A percentile compares a stretch with the other conserved stretches of the same genome.
phyloP scores from a whole-genome alignment of 1,284 basidiomycete species.

The Cyathus pygmaeus region DNA sequence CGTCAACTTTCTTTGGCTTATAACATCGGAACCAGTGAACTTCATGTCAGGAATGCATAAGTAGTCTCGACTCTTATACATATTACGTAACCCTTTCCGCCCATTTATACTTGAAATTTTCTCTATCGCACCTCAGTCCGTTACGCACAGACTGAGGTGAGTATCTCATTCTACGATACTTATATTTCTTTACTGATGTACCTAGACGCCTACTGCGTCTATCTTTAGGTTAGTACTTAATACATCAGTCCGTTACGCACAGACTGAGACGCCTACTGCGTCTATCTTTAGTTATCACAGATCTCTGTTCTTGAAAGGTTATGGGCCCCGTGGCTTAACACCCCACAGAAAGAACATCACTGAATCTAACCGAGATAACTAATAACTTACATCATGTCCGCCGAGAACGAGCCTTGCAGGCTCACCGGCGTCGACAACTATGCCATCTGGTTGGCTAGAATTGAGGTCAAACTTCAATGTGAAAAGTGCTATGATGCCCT shows the following conservation, averaged over 20 bases:
- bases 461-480: slow-evolving; percentile 5
- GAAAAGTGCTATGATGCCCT: slow-evolving; percentile 11
- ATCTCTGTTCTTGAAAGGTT: background rate
- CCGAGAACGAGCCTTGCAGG: background rate
- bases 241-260: background rate
- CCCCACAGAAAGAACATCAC: background rate
- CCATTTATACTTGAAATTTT: no score
- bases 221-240: background rate
- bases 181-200: no score
- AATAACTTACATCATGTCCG: background rate
- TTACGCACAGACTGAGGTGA: no score
- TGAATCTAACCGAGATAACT: background rate
- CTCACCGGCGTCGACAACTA: slow-evolving; percentile 5
- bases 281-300: background rate
- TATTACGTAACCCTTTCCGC: no score
- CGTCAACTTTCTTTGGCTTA: no score
- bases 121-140: no score
- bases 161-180: no score
- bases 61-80: no score
- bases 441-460: slow-evolving; percentile 11
- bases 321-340: background rate
- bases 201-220: slow-evolving; percentile 20
- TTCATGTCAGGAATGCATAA: no score
- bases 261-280: background rate
- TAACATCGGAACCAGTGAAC: no score